phyloP scores from a whole-genome alignment of 345 rosid species.

The Jatropha curcas region DNA sequence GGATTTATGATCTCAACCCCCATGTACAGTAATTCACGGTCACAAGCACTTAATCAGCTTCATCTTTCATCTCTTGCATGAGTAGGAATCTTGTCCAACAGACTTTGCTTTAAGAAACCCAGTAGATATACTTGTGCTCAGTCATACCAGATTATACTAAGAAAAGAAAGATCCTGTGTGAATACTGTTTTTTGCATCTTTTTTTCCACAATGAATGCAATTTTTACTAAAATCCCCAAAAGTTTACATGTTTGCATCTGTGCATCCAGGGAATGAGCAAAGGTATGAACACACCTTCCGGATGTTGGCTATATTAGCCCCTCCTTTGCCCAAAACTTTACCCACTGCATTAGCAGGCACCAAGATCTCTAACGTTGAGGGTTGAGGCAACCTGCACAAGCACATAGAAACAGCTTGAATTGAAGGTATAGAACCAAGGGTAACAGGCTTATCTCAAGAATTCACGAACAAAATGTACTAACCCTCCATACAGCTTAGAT shows the following conservation, averaged over 20 bases:
- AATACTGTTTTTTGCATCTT: neutral
- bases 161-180: neutral
- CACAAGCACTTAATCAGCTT: neutral
- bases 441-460: constrained; percentile 3
- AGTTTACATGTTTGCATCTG: no score
- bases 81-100: neutral
- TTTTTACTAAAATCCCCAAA: neutral
- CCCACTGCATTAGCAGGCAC: constrained; percentile 84
- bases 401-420: constrained; percentile 12
- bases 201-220: neutral
- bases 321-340: constrained; percentile 93
- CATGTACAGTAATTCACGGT: neutral
- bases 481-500: constrained; percentile 71
- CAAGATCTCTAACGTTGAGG: constrained; percentile 66
- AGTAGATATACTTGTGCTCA: neutral
- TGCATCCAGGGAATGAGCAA: constrained; percentile 7
- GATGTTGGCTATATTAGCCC: constrained; percentile 81
- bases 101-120: neutral
- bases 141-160: neutral
- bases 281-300: constrained; percentile 58
- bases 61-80: neutral
- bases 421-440: neutral
- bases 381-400: constrained; percentile 52
- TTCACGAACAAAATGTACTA: constrained; percentile 29
- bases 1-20: neutral